A percentile compares a stretch with the other conserved stretches of the same genome.
Conservation (phyloP, 164 flowering plant genomes). For the Saururus chinensis region DNA sequence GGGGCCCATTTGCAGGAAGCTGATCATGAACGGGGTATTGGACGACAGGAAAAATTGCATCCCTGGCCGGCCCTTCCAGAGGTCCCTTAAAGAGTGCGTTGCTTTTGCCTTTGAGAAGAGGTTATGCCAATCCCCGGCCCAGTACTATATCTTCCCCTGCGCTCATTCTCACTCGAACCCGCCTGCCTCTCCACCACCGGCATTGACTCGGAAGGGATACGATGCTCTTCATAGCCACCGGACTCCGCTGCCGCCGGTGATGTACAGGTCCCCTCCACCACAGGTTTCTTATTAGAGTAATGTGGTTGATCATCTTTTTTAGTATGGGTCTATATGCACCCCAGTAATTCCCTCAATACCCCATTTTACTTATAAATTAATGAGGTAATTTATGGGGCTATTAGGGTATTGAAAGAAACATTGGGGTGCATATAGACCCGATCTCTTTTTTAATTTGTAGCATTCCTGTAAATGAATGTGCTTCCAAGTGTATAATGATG, state of each 20-base stretch:
- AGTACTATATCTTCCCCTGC: constrained; percentile 2
- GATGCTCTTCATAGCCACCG: not conserved
- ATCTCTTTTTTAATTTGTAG: too few species aligned
- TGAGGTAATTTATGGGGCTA: too few species aligned
- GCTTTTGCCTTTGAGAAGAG: constrained; percentile 3
- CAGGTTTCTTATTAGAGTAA: not conserved
- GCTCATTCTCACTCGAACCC: not conserved
- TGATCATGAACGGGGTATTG: constrained; percentile 6
- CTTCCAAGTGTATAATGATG: too few species aligned
- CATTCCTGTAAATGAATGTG: too few species aligned
- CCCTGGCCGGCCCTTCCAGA: constrained; percentile 11
- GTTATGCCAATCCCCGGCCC: not conserved
- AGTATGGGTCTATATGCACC: too few species aligned
- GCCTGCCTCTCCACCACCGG: not conserved
- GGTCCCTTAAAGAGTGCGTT: constrained; percentile 7
- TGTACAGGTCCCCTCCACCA: not conserved
- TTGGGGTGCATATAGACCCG: too few species aligned
- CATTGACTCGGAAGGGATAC: not conserved
- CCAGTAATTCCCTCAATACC: too few species aligned
- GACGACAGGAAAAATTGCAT: constrained; percentile 14
- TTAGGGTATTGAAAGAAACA: too few species aligned
- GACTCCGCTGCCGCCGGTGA: not conserved
- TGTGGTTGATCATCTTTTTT: not conserved
- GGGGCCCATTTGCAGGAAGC: constrained; percentile 7
- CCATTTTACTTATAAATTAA: too few species aligned